These are phyloP conservation scores for Pichia sp. DNA, from an alignment of 1,139 yeast species.

Conservation along the genomic window DNA sequence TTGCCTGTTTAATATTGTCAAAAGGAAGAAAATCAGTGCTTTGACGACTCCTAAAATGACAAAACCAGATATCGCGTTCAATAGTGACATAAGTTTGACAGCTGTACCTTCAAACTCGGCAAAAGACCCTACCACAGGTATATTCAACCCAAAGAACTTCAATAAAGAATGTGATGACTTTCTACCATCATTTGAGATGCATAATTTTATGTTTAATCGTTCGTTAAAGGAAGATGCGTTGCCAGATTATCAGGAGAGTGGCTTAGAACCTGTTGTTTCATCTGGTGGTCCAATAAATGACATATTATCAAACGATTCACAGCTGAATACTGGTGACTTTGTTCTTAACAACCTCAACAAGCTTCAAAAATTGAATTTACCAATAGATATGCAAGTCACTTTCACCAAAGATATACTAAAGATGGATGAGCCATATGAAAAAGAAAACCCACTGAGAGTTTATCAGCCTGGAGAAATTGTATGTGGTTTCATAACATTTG, in stretches of 20 bases:
- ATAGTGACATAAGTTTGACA: too few relatives aligned
- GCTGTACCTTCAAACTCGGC: background rate
- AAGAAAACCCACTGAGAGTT: constrained; percentile 9
- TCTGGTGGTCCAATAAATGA: too few relatives aligned
- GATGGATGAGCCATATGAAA: background rate
- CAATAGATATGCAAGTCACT: constrained; percentile 7
- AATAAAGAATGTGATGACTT: constrained; percentile 37
- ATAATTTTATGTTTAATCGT: constrained; percentile 51
- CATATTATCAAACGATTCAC: too few relatives aligned
- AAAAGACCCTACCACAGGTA: background rate
- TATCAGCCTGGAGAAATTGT: constrained; percentile 54
- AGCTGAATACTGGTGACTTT: constrained; percentile 28
- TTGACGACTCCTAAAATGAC: too few relatives aligned
- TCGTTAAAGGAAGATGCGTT: constrained; percentile 23
- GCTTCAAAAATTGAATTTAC: constrained; percentile 29
- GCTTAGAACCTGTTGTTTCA: background rate
- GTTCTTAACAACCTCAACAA: constrained; percentile 36
- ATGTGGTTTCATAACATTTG: constrained; percentile 49
- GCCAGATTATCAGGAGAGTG: constrained; percentile 26
- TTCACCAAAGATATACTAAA: constrained; percentile 6
- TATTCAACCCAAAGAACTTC: background rate
- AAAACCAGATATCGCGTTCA: too few relatives aligned
- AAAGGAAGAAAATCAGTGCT: too few relatives aligned
- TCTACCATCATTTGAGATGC: constrained; percentile 64
- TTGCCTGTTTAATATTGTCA: too few relatives aligned